Conservation (phyloP, 2,329 filamentous ascomycete species). For the Mycocentrospora acerina region DNA sequence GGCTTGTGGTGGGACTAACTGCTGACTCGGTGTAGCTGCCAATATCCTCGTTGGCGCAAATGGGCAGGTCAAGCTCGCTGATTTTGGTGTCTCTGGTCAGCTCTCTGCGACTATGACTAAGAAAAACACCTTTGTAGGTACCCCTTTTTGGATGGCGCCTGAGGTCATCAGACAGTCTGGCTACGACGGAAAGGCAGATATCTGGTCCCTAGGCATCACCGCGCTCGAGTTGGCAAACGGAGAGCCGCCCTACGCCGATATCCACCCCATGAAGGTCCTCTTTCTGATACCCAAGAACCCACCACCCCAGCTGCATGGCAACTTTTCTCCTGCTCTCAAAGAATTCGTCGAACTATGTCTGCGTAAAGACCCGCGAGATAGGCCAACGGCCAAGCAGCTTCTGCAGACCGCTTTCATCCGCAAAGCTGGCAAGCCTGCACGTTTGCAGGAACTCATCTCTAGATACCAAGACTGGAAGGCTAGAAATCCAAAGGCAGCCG, state of each 20-base stretch:
- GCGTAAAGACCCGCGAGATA: slow-evolving; percentile 83
- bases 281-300: slow-evolving; percentile 96
- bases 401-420: slow-evolving; percentile 88
- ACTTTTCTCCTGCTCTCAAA: slow-evolving; percentile 52
- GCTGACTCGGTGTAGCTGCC: slow-evolving; percentile 63
- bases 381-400: slow-evolving; percentile 83
- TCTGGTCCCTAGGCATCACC: slow-evolving; percentile 95
- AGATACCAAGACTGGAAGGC: slow-evolving; percentile 84
- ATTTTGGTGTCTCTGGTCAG: slow-evolving; percentile 96
- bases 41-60: slow-evolving; percentile 87
- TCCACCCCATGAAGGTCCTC: slow-evolving; percentile 97
- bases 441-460: slow-evolving; percentile 93
- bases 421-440: slow-evolving; percentile 92
- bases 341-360: slow-evolving; percentile 66
- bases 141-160: slow-evolving; percentile 99
- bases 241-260: slow-evolving; percentile 92
- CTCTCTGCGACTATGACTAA: slow-evolving; percentile 98
- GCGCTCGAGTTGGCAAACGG: slow-evolving; percentile 88
- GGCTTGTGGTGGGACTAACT: too few species aligned
- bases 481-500: slow-evolving; percentile 71
- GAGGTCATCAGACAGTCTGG: slow-evolving; percentile 98
- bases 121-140: slow-evolving; percentile 98
- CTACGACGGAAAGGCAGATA: slow-evolving; percentile 96
- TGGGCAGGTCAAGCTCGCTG: slow-evolving; percentile 94
- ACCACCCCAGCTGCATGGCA: slow-evolving; percentile 67